Base-by-base conservation (phyloP, 2,329 filamentous ascomycete genomes). In the Ophiocordyceps robertsii region DNA sequence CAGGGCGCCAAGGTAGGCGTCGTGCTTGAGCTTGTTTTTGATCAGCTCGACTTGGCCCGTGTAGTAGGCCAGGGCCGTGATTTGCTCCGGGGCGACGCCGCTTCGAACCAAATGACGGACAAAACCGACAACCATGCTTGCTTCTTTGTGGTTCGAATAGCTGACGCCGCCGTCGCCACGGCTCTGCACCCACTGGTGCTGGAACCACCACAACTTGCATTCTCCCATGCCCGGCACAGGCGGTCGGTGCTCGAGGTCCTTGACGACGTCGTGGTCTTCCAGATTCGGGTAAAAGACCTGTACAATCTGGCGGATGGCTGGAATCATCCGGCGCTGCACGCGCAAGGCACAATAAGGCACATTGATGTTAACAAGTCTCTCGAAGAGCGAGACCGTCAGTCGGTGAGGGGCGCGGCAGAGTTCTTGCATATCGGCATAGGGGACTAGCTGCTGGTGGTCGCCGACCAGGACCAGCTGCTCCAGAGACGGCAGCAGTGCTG, bases 51-150 rank as follows among this genome's bases (percentile, higher is more conserved):
- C 72, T 55, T 95, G 89, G 0, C 84, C 88, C 37, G 84, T 86
- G 66, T 95, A 95, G 55, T 92, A 95, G 0, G 87, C 90, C 40
- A 95, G 61, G 3, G 95, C 66, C 0, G 87, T 94, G 43, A 95
- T 88, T 6, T 80, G 68, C 0, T 63, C 56, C 0, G 72, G 56
- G 0, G 63, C 51, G 1, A 81, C 63, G 0, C 80, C 80, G 47
- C 89, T 90, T 45, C 77, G 63, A 1, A 81, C 57, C 0, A 95
- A 73, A 52, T 95, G 84, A 24, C 75, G 65, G 48, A 80, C 80
- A 49, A 94, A 84, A 0, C 69, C 70, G 0, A 79, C 73, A 29
- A 95, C 68, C 80, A 95, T 90, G 2, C 75, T 65, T 0, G 85
- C 85, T 55, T 95, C 89, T 2, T 69, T 60, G 0, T 65, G 57